Evolutionary conservation across 2,329 filamentous ascomycete genomes (phyloP).

Genomic region (Trichothecium roseum): DNA sequence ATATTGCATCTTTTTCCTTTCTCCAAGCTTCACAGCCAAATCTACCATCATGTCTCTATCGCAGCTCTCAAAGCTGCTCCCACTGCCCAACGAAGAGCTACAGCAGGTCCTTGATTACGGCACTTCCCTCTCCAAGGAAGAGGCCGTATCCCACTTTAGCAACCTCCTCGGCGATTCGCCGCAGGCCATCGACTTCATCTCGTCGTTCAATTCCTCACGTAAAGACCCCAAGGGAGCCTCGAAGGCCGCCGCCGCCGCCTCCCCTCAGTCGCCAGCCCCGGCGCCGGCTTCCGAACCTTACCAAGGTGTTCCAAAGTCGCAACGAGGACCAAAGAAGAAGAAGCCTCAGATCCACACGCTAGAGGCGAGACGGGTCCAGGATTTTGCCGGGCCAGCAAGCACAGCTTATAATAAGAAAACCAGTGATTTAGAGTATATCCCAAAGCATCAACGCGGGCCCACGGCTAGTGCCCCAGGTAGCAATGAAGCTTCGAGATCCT

Average conservation of each 20-base stretch:
- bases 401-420: constrained; percentile 66
- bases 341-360: constrained; percentile 54
- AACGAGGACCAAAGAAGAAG: constrained; percentile 41
- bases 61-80: constrained; percentile 70
- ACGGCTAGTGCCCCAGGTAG: constrained; percentile 26
- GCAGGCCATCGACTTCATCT: constrained; percentile 64
- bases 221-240: constrained; percentile 24
- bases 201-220: constrained; percentile 65
- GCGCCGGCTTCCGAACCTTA: constrained; percentile 13
- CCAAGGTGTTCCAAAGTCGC: constrained; percentile 38
- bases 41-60: constrained; percentile 38
- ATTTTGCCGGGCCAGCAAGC: constrained; percentile 56
- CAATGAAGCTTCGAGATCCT: constrained; percentile 23
- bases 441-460: constrained; percentile 25
- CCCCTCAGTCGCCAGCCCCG: constrained; percentile 10
- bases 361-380: constrained; percentile 46
- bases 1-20: background rate
- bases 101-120: constrained; percentile 79
- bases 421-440: constrained; percentile 62
- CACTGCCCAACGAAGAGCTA: constrained; percentile 75
- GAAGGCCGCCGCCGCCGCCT: constrained; percentile 7
- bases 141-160: constrained; percentile 74
- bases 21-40: background rate
- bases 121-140: constrained; percentile 61
- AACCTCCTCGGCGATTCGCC: constrained; percentile 82